Base-by-base conservation (phyloP, 805 yeast genomes). In the Saturnispora kantuleensis region DNA sequence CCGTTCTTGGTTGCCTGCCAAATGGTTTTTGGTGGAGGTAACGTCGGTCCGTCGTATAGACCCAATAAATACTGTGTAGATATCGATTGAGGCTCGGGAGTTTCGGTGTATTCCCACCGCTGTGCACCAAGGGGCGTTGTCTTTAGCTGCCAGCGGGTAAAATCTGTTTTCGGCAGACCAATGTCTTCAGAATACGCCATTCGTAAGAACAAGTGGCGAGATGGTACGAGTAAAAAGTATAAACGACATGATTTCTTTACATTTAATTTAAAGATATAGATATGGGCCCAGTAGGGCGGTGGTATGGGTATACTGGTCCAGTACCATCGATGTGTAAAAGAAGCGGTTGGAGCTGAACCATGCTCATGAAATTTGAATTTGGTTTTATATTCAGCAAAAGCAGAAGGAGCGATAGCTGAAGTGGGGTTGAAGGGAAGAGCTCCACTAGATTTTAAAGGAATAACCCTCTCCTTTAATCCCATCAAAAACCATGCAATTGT, bases 91-190 rank as follows among this genome's bases (percentile, higher is more conserved):
- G 74, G 72, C 35, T 69, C 74, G 0, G 56, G 49, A 1, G 62
- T 50, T 12, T 15, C 10, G 10, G 77, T 53, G 56, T 79, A 90
- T 28, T 74, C 79, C 98, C 98, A 90, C 37, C 74, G 71, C 56
- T 85, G 86, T 15, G 83, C 71, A 12, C 98, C 98, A 11, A 81
- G 63, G 31, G 74, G 74, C 48, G 81, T 81, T 1, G 82, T 74
- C 15, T 74, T 60, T 28, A 90, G 69, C 49, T 94, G 69, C 98
- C 98, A 90, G 11, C 76, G 68, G 1, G 60, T 51, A 2, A 74
- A 72, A 50, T 93, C 95, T 0, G 97, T 83, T 34, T 64, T 69
- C 0, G 79, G 79, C 7, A 85, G 57, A 0, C 84, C 84, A 10
- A 84, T 58, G 17, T 62, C 53, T n/a, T 90, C 97, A 0, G 96